phyloP scores from a whole-genome alignment of 164 flowering plant genomes.

The Kalanchoe fedtschenkoi region DNA sequence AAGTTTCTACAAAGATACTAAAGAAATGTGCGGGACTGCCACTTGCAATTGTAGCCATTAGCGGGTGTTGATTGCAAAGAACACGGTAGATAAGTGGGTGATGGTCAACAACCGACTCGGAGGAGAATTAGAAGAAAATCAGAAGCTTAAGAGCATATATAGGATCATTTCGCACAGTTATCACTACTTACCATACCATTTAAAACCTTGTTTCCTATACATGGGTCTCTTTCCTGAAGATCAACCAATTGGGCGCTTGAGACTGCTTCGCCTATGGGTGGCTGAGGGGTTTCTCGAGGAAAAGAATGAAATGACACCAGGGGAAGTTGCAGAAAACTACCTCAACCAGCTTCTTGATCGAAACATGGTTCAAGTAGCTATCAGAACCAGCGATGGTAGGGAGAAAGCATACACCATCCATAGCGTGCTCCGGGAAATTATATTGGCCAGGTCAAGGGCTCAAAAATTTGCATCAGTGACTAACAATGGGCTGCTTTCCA shows the following conservation, averaged over 20 bases:
- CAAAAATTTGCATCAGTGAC: not conserved
- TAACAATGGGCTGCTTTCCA: not conserved
- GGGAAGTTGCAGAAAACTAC: not conserved
- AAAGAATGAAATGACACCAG: not conserved
- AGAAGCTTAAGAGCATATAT: not conserved
- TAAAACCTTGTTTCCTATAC: not conserved
- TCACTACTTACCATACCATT: not conserved
- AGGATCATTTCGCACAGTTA: not conserved
- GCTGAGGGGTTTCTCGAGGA: not conserved
- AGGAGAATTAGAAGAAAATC: not conserved
- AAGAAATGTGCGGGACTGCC: not conserved
- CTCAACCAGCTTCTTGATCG: not conserved
- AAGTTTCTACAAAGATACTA: constrained; percentile 14
- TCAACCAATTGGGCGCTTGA: not conserved
- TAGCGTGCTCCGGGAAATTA: not conserved
- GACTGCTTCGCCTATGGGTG: not conserved
- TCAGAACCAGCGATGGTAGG: not conserved
- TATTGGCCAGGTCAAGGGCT: not conserved
- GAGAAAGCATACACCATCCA: not conserved
- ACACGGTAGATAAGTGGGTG: not conserved
- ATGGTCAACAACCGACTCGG: not conserved
- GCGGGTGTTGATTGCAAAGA: not conserved
- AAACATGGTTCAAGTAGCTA: not conserved
- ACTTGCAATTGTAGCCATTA: not conserved
- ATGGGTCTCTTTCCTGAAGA: not conserved